A percentile compares a stretch with the other conserved stretches of the same genome.
phyloP scores from a whole-genome alignment of 352 stramenopile genomes.

The Achlya hypogyna region DNA sequence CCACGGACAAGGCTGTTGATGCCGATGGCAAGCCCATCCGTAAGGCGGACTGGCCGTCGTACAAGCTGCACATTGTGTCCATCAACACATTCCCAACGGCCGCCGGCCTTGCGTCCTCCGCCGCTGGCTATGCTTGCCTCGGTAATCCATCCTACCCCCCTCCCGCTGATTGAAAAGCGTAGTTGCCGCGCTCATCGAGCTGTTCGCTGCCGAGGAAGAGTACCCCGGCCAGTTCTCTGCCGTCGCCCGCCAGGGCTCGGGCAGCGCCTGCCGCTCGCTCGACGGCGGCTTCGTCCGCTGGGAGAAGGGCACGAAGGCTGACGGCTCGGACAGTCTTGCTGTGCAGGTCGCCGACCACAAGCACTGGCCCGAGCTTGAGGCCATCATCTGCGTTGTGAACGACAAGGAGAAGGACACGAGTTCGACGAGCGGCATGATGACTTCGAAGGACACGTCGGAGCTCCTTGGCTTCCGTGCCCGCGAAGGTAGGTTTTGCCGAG shows the following conservation, averaged over 20 bases:
- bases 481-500: constrained; percentile 22
- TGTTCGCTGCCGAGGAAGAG: constrained; percentile 82
- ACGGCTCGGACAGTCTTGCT: constrained; percentile 65
- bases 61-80: constrained; percentile 89
- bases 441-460: constrained; percentile 87
- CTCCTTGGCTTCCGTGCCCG: constrained; percentile 83
- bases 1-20: constrained; percentile 18
- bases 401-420: constrained; percentile 96
- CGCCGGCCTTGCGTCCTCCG: constrained; percentile 94
- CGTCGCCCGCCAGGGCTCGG: constrained; percentile 92
- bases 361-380: constrained; percentile 92
- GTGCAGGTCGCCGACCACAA: constrained; percentile 74
- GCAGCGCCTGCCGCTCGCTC: constrained; percentile 92
- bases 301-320: constrained; percentile 74
- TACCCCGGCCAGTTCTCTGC: constrained; percentile 86
- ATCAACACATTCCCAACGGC: constrained; percentile 98
- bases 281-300: constrained; percentile 97
- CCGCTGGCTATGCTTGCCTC: constrained; percentile 93
- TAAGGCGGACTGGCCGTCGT: constrained; percentile 21
- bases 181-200: constrained; percentile 82
- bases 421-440: constrained; percentile 94
- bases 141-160: not conserved
- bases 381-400: constrained; percentile 94
- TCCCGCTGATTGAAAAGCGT: constrained; percentile 20
- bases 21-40: constrained; percentile 20